Percentiles rank a stretch among this genome's conserved stretches.
These are phyloP conservation scores for Barnettozyma populi DNA, from an alignment of 805 yeast genomes.

Conservation along the genomic window DNA sequence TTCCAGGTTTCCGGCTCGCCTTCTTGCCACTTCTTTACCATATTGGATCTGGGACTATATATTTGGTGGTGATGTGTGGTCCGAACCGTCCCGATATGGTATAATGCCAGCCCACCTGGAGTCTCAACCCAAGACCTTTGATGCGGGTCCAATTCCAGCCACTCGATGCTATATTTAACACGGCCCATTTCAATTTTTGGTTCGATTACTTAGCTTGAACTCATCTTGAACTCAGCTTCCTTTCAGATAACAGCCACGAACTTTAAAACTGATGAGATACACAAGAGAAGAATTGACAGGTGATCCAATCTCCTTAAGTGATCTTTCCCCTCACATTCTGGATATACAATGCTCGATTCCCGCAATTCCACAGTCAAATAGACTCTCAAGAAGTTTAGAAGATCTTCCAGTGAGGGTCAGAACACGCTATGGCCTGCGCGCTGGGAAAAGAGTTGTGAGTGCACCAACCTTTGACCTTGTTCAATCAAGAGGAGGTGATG, in stretches of 20 bases:
- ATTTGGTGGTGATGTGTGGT: not conserved
- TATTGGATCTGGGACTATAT: too few relatives aligned
- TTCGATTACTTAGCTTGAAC: too few relatives aligned
- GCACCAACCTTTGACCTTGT: slow-evolving; percentile 12
- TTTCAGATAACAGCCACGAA: not conserved
- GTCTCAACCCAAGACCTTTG: not conserved
- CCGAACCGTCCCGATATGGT: not conserved
- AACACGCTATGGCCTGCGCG: slow-evolving; percentile 4
- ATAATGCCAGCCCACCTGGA: not conserved
- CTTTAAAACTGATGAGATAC: slow-evolving; percentile 6
- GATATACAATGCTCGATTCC: slow-evolving; percentile 6
- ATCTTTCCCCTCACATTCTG: slow-evolving; percentile 1
- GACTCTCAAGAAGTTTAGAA: slow-evolving; percentile 2
- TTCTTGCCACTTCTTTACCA: too few relatives aligned
- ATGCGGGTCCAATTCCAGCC: not conserved
- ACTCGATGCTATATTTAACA: not conserved
- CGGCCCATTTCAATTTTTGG: too few relatives aligned
- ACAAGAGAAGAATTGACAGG: slow-evolving; percentile 4
- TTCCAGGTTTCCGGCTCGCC: too few relatives aligned
- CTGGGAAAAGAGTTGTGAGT: slow-evolving; percentile 10
- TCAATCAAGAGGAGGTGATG: not conserved
- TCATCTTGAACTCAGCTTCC: not conserved
- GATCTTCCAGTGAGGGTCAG: slow-evolving; percentile 9
- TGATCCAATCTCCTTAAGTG: slow-evolving; percentile 7
- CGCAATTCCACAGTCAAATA: not conserved